Evolutionary conservation across 1,284 basidiomycete genomes (phyloP).

Genomic region (Xanthoconium separans): DNA sequence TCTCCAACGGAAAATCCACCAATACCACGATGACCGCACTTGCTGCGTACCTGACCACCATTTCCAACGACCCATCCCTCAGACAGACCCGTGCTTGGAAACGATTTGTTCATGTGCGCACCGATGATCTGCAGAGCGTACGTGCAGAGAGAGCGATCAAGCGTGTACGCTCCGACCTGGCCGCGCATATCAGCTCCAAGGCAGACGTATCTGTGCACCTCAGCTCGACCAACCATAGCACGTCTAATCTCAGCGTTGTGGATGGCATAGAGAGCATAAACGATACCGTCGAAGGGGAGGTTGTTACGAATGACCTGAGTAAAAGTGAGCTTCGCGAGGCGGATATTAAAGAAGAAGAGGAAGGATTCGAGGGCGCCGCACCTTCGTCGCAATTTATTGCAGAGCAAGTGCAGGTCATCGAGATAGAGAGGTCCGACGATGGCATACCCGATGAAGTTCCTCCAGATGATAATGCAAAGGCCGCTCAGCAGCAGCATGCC

Average conservation of each 20-base stretch:
- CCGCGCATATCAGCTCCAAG: slow-evolving; percentile 53
- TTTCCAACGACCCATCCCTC: slow-evolving; percentile 66
- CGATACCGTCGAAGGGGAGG: slow-evolving; percentile 27
- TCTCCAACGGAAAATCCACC: slow-evolving; percentile 22
- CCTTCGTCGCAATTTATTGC: slow-evolving; percentile 17
- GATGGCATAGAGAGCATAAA: slow-evolving; percentile 34
- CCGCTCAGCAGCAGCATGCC: slow-evolving; percentile 13
- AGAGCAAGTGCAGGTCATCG: slow-evolving; percentile 17
- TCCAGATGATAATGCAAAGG: slow-evolving; percentile 25
- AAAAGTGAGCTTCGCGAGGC: slow-evolving; percentile 24
- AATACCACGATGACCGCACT: slow-evolving; percentile 63
- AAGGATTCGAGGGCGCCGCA: slow-evolving; percentile 23
- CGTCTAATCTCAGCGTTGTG: slow-evolving; percentile 26
- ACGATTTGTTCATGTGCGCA: slow-evolving; percentile 80
- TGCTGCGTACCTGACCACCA: slow-evolving; percentile 74
- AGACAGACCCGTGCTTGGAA: slow-evolving; percentile 75
- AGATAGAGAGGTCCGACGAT: slow-evolving; percentile 29
- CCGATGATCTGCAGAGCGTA: slow-evolving; percentile 83
- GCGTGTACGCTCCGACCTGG: slow-evolving; percentile 81
- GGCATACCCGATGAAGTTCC: slow-evolving; percentile 12
- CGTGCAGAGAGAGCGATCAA: slow-evolving; percentile 86
- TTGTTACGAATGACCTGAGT: slow-evolving; percentile 12
- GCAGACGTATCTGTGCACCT: slow-evolving; percentile 21
- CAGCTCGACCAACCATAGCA: slow-evolving; percentile 29
- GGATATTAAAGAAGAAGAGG: slow-evolving; percentile 34